These are phyloP conservation scores for Maudiozyma humilis DNA, from an alignment of 1,139 yeast genomes.

Conservation along the genomic window DNA sequence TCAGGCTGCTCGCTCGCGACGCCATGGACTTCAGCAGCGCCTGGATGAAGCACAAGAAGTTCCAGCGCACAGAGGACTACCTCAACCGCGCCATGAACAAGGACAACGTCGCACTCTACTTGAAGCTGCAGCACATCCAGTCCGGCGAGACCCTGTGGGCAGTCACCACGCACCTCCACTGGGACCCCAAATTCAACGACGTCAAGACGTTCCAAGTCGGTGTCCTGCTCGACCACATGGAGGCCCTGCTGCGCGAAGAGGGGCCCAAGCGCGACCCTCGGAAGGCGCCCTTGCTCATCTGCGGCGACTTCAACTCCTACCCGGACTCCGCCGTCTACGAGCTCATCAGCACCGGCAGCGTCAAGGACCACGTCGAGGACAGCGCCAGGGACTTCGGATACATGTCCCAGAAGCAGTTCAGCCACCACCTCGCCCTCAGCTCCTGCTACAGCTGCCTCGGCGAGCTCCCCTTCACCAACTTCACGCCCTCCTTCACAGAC, in stretches of 20 bases:
- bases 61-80: conserved; percentile 87
- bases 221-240: conserved; percentile 79
- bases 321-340: conserved; percentile 87
- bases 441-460: conserved; percentile 80
- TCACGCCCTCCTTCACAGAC: conserved; percentile 86
- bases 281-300: conserved; percentile 48
- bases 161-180: conserved; percentile 90
- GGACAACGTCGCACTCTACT: conserved; percentile 81
- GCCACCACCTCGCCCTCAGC: conserved; percentile 70
- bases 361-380: conserved; percentile 68
- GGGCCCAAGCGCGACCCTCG: conserved; percentile 42
- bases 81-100: conserved; percentile 94
- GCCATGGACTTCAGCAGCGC: conserved; percentile 79
- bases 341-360: conserved; percentile 70
- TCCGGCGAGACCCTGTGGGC: conserved; percentile 68
- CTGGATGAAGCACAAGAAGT: conserved; percentile 81
- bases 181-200: conserved; percentile 97
- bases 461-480: conserved; percentile 89
- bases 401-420: conserved; percentile 83
- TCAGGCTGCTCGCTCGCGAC: conserved; percentile 62
- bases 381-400: conserved; percentile 85
- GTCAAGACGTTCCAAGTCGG: conserved; percentile 96
- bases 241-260: conserved; percentile 39
- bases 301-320: conserved; percentile 90
- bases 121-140: conserved; percentile 65